phyloP scores from a whole-genome alignment of 2,329 filamentous ascomycete species.

The Zasmidium citrigriseum region DNA sequence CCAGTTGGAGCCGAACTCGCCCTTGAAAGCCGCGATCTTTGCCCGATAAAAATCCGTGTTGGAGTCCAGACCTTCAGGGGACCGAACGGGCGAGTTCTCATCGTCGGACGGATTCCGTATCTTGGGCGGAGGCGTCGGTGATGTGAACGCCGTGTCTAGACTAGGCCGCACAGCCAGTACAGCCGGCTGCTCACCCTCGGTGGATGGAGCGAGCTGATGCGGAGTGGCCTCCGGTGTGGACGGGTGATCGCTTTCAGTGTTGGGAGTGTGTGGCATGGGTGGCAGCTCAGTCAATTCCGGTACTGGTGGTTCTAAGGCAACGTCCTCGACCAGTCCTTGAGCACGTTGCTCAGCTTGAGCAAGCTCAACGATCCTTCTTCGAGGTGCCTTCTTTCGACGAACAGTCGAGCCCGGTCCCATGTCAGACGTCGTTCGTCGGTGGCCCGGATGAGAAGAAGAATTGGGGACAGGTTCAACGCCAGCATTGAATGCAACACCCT shows the following conservation, averaged over 20 bases:
- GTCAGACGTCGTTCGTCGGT: constrained; percentile 33
- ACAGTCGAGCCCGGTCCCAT: constrained; percentile 39
- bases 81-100: constrained; percentile 30
- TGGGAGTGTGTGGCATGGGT: constrained; percentile 27
- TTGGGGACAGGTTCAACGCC: constrained; percentile 15
- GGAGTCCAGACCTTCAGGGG: constrained; percentile 29
- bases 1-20: constrained; percentile 84
- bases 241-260: constrained; percentile 27
- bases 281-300: constrained; percentile 32
- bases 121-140: constrained; percentile 27
- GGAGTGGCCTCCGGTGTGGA: constrained; percentile 29
- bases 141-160: constrained; percentile 31
- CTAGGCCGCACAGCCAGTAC: constrained; percentile 24
- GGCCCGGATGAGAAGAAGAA: constrained; percentile 15
- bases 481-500: constrained; percentile 11
- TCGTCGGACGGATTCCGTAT: constrained; percentile 33
- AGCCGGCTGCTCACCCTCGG: constrained; percentile 13
- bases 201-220: constrained; percentile 25
- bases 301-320: constrained; percentile 16
- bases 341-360: constrained; percentile 45
- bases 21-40: constrained; percentile 82
- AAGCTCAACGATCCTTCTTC: constrained; percentile 60
- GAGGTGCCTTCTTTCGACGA: constrained; percentile 58
- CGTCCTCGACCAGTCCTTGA: constrained; percentile 25
- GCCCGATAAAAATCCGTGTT: constrained; percentile 64